phyloP scores from a whole-genome alignment of 768 basidiomycete species.

The Auriscalpium microsporum region DNA sequence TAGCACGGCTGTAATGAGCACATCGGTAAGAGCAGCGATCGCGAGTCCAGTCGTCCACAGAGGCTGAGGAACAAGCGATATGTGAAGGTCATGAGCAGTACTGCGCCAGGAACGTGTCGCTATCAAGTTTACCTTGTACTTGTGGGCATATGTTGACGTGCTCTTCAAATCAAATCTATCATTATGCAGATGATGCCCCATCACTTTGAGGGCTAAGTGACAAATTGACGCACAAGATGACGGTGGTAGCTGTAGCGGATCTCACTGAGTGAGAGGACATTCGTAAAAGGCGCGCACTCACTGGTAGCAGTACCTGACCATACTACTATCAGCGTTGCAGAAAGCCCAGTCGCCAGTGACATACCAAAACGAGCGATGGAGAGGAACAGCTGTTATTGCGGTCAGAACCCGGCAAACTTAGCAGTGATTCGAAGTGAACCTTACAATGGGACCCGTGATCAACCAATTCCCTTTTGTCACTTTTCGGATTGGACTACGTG shows the following conservation, averaged over 20 bases:
- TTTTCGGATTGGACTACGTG: not conserved
- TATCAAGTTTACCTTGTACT: not conserved
- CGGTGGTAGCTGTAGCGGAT: not conserved
- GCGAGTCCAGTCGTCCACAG: not conserved
- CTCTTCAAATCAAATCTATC: not conserved
- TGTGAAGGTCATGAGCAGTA: not conserved
- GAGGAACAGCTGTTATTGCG: not conserved
- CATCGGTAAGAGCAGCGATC: not conserved
- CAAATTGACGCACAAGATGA: not conserved
- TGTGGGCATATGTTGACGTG: not conserved
- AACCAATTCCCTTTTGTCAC: not conserved
- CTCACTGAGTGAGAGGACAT: not conserved
- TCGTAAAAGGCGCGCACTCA: not conserved
- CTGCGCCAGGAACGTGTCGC: not conserved
- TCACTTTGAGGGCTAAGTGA: no score
- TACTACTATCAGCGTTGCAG: not conserved
- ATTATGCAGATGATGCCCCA: not conserved
- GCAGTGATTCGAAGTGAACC: not conserved
- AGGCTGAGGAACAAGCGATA: not conserved
- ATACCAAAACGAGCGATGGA: not conserved
- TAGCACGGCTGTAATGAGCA: not conserved
- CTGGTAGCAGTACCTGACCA: not conserved
- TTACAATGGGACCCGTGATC: not conserved
- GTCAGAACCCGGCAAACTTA: not conserved
- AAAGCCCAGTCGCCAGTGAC: not conserved